These are phyloP conservation scores for Hymenoscyphus infarciens DNA, from an alignment of 2,329 filamentous ascomycete species.

Conservation along the genomic window DNA sequence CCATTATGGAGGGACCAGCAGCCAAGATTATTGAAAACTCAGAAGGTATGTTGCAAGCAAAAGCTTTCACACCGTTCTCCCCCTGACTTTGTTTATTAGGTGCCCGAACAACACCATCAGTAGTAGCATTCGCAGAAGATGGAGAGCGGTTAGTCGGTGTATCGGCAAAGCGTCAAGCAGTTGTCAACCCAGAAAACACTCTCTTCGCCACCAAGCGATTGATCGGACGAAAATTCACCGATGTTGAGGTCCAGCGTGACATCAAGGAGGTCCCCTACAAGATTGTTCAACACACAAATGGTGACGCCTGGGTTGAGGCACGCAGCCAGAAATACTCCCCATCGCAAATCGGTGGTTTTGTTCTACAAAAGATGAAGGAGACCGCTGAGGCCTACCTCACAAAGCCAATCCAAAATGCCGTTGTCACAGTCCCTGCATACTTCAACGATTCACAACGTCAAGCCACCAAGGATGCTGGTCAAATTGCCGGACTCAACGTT, in stretches of 20 bases:
- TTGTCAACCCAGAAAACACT: slow-evolving; percentile 98
- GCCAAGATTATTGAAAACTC: slow-evolving; percentile 98
- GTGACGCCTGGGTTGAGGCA: slow-evolving; percentile 92
- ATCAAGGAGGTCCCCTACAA: slow-evolving; percentile 98
- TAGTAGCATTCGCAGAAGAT: slow-evolving; percentile 92
- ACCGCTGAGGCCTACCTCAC: slow-evolving; percentile 90
- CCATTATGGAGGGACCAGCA: slow-evolving; percentile 93
- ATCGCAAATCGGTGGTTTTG: slow-evolving; percentile 95
- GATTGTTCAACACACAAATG: slow-evolving; percentile 95
- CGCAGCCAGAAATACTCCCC: slow-evolving; percentile 95
- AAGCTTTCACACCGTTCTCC: slow-evolving; percentile 13
- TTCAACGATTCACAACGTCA: slow-evolving; percentile 99
- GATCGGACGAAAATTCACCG: slow-evolving; percentile 95
- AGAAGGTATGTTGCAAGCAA: slow-evolving; percentile 61
- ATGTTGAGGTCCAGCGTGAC: slow-evolving; percentile 90
- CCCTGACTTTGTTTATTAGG: slow-evolving; percentile 45
- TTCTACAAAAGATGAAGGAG: slow-evolving; percentile 99
- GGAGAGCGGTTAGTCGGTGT: slow-evolving; percentile 96
- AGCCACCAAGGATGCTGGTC: slow-evolving; percentile 96
- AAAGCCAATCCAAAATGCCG: slow-evolving; percentile 90
- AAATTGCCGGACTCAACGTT: slow-evolving; percentile 93
- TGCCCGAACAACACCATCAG: slow-evolving; percentile 87
- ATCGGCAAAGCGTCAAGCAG: slow-evolving; percentile 94
- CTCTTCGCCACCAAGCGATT: slow-evolving; percentile 98
- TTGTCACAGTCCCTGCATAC: slow-evolving; percentile 95